phyloP scores from a whole-genome alignment of 2,329 filamentous ascomycete genomes.

The Mycosphaerella sp. region DNA sequence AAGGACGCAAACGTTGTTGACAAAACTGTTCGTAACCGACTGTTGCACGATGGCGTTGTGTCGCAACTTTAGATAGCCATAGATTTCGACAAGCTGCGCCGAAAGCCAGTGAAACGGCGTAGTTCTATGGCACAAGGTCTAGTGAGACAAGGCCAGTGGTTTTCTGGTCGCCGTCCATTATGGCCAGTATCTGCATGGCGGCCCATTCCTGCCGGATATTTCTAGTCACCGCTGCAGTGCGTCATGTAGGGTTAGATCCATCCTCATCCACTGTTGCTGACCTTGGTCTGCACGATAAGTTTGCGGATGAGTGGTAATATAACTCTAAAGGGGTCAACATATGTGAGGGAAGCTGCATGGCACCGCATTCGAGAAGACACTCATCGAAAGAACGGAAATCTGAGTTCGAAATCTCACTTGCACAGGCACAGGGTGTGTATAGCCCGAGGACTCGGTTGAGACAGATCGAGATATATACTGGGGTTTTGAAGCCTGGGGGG shows the following conservation, averaged over 20 bases:
- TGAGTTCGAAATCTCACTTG: slow-evolving; percentile 6
- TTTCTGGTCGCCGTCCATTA: slow-evolving; percentile 10
- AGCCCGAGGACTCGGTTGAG: slow-evolving; percentile 12
- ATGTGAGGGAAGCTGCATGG: slow-evolving; percentile 2
- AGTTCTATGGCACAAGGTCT: slow-evolving; percentile 13
- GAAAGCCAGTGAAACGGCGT: slow-evolving; percentile 9
- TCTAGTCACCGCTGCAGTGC: neutral
- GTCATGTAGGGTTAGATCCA: neutral
- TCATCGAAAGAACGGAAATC: slow-evolving; percentile 15
- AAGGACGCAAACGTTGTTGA: neutral
- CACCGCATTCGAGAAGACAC: slow-evolving; percentile 5
- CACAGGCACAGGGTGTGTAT: slow-evolving; percentile 3
- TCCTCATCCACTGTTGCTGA: neutral
- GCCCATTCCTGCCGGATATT: slow-evolving; percentile 12
- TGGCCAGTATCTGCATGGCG: slow-evolving; percentile 9
- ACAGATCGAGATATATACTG: slow-evolving; percentile 5
- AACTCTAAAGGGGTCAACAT: slow-evolving; percentile 8
- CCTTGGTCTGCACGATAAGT: slow-evolving; percentile 7
- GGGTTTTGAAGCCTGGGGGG: slow-evolving; percentile 5
- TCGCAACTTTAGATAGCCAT: slow-evolving; percentile 6
- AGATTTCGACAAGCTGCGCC: slow-evolving; percentile 11
- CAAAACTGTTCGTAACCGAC: slow-evolving; percentile 1
- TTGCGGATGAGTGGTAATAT: slow-evolving; percentile 7
- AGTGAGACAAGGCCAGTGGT: neutral
- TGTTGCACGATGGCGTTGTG: slow-evolving; percentile 5